Conservation (phyloP, 169 alveolate genomes). For the Ichthyophthirius multifiliis region DNA sequence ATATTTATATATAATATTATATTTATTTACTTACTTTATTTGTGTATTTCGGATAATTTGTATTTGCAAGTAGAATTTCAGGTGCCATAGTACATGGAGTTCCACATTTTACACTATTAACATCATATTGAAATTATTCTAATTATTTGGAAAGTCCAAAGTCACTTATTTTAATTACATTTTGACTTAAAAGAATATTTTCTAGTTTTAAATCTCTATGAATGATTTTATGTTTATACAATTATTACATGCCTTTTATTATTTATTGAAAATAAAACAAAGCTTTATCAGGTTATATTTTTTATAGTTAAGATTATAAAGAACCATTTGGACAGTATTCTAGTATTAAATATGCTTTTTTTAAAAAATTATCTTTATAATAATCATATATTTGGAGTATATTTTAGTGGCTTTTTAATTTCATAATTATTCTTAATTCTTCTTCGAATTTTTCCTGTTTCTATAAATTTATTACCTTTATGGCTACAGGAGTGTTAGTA, state of each 20-base stretch:
- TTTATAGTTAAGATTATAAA: background rate
- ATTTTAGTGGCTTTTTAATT: background rate
- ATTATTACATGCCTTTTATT: background rate
- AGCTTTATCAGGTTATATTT: background rate
- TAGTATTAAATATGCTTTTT: background rate
- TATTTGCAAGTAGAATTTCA: background rate
- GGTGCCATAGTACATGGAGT: slow-evolving; percentile 21
- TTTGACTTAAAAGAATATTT: slow-evolving; percentile 22
- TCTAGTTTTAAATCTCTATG: slow-evolving; percentile 37
- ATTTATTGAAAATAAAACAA: background rate
- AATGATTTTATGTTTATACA: slow-evolving; percentile 6
- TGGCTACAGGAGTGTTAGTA: background rate
- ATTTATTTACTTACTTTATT: slow-evolving; percentile 2
- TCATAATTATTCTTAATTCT: background rate
- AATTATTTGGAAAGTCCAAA: slow-evolving; percentile 24
- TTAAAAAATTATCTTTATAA: background rate
- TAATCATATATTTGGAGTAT: background rate
- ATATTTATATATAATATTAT: no score
- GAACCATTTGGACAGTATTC: background rate
- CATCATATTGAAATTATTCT: background rate
- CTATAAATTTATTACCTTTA: background rate
- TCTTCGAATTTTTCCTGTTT: background rate
- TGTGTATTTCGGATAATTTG: background rate
- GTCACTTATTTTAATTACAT: slow-evolving; percentile 22
- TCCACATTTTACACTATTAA: background rate